phyloP scores from a whole-genome alignment of 192 early-diverging fungal species.

The Physocladia obscura region DNA sequence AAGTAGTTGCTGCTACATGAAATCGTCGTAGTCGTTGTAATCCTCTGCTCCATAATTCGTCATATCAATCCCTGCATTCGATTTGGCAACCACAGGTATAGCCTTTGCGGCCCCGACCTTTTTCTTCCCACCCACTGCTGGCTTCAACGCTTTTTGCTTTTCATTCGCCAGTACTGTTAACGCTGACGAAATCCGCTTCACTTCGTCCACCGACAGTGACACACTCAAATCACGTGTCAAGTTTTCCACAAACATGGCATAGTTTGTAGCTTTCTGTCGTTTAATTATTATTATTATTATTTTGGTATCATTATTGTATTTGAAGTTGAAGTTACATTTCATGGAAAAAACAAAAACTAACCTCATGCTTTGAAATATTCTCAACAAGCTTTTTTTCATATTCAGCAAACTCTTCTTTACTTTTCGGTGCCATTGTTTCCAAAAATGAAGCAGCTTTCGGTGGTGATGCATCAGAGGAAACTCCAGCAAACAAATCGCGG shows the following conservation, averaged over 20 bases:
- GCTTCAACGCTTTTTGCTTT: conserved; percentile 54
- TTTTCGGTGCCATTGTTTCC: conserved; percentile 48
- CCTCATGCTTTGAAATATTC: conserved; percentile 48
- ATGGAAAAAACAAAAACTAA: too few species aligned
- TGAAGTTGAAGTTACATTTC: too few species aligned
- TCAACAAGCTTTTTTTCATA: conserved; percentile 39
- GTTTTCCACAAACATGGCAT: conserved; percentile 52
- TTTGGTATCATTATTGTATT: too few species aligned
- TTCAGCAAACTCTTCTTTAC: conserved; percentile 46
- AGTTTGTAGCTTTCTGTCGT: conserved; percentile 35
- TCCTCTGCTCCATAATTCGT: conserved; percentile 14
- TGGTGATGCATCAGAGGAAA: neutral
- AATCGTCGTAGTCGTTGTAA: conserved; percentile 46
- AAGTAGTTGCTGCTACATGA: conserved; percentile 41
- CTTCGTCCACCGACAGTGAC: conserved; percentile 48
- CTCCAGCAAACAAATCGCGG: conserved; percentile 42
- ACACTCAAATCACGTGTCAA: conserved; percentile 43
- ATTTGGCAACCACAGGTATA: conserved; percentile 36
- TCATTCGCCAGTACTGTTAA: conserved; percentile 54
- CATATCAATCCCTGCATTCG: conserved; percentile 25
- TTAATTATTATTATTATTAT: too few species aligned
- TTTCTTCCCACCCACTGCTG: conserved; percentile 31
- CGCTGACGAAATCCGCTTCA: conserved; percentile 43
- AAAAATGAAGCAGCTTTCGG: conserved; percentile 24
- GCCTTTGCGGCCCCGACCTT: conserved; percentile 31